Evolutionary conservation across 1,284 basidiomycete species (phyloP), one percentile per base, ranked within the genome.

Genomic region (Clitocybe nebularis): DNA sequence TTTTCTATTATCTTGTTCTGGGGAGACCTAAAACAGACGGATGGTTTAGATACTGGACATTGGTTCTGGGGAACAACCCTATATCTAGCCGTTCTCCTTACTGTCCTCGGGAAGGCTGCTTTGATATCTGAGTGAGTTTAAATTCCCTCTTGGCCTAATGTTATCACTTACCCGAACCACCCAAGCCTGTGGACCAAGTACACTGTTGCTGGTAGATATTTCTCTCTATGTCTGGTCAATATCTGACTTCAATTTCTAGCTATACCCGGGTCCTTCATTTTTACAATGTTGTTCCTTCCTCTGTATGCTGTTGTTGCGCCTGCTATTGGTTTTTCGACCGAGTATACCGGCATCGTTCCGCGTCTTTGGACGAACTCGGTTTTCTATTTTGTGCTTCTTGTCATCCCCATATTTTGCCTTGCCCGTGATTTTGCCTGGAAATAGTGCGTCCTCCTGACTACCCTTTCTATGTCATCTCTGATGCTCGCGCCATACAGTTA

Each of bases 61-160:
- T 99, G 96, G 96, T 89, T 95, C 55, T 99, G 95, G 95, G 96
- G 96, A 39, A 97, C 93, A 3, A 89, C 89, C 13, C 69, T 99
- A 11, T 99, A 98, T 63, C 79, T 99, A 36, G 81, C 89, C 1
- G 91, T 97, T 4, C 74, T 99, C 23, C 74, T 97, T 43, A 99
- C 95, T 0, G 95, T 99, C 5, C 77, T 99, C 5, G 95, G 94
- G 36, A 99, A 99, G 64, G 96, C 96, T 5, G 95, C 95, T 1
- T 67, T 99, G 44, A 89, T 99, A 38, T 98, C 95, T 5, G 95
- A 99, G 93, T 96, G 60, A 58, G 91, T 77, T 5, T 11, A 13
- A n/a, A 22, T 33, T 19, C 24, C 10, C 16, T 37, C 6, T 20
- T 26, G 24, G 21, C 14, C 41, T 21, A 13, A 19, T 37, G 17